Conservation (phyloP, 208 protist species). For the Trypanosoma conorhini region DNA sequence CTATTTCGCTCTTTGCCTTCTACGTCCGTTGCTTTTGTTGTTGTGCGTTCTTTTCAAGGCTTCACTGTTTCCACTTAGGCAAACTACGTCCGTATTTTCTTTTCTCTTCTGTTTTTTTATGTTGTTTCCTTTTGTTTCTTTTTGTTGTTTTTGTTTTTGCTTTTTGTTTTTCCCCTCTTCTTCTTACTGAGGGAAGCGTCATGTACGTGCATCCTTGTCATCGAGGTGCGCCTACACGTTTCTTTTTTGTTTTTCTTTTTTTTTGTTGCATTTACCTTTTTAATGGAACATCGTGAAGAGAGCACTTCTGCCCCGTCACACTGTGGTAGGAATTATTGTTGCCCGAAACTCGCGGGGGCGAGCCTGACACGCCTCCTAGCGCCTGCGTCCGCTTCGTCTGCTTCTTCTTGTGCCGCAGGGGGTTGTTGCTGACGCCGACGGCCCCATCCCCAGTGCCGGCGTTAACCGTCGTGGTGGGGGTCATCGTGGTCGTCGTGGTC, state of each 20-base stretch:
- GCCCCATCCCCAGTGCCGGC: background rate
- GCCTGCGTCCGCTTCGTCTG: constrained; percentile 4
- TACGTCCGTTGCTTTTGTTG: background rate
- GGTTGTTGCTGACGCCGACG: constrained; percentile 2
- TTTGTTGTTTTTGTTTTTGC: too few relatives aligned
- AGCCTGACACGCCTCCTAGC: background rate
- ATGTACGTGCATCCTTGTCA: background rate
- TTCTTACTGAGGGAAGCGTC: background rate
- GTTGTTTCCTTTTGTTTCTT: too few relatives aligned
- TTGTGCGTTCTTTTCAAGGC: too few relatives aligned
- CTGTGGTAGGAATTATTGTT: constrained; percentile 14
- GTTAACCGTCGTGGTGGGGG: constrained; percentile 6
- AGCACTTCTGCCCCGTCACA: constrained; percentile 26
- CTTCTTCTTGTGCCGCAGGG: constrained; percentile 22
- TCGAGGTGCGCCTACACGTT: background rate
- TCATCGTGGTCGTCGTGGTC: background rate
- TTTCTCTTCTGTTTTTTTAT: too few relatives aligned
- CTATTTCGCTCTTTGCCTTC: background rate
- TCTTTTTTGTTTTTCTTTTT: too few relatives aligned
- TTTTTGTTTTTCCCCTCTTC: too few relatives aligned
- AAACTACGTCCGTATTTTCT: too few relatives aligned
- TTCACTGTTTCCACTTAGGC: too few relatives aligned
- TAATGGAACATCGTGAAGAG: constrained; percentile 25
- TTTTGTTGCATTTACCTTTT: constrained; percentile 24
- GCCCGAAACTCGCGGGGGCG: background rate